Base-by-base conservation (phyloP, 148 eudicot species). In the Tetragonia tetragonoides region DNA sequence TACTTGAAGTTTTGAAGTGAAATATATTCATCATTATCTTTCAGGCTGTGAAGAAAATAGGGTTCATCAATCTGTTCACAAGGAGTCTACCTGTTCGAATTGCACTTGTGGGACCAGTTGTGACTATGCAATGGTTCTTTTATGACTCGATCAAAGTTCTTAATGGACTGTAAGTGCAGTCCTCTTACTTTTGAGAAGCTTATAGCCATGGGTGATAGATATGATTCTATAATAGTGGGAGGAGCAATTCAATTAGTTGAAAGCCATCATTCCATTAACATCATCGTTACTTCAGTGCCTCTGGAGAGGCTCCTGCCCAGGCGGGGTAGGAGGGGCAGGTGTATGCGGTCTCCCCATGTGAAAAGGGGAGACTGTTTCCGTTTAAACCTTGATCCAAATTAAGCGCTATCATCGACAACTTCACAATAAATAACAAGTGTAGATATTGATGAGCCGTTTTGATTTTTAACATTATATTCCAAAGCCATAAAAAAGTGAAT, bases 41-140 rank as follows among this genome's bases (percentile, higher is more conserved):
- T 74, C 90, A 94, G 98, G 98, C 90, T 42, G 86, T 84, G 74
- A 93, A 89, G 90, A 91, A 83, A 17, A 92, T 95, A 76, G 98
- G 98, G 79, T 20, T 95, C 76, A 39, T 81, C 47, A 89, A 88
- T 81, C 83, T 95, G 80, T 92, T 95, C 79, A 95, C 92, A 16
- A 87, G 97, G 89, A 95, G 99, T 87, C 90, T 95, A 75, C 91
- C 96, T 46, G 84, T 95, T 83, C 90, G 98, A 73, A 84, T 92
- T 78, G 85, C 87, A 18, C 85, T 92, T 66, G 97, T 95, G 74
- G 98, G 98, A 39, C 98, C 98, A 76, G 97, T 92, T 75, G 84
- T 95, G 72, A 95, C 94, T 54, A 47, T 89, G 87, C 98, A 95
- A 75, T 95, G 97, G 98, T 95, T 95, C 81, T 83, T 95, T 62